Evolutionary conservation across 768 basidiomycete species (phyloP).

Genomic region (Panus rudis): DNA sequence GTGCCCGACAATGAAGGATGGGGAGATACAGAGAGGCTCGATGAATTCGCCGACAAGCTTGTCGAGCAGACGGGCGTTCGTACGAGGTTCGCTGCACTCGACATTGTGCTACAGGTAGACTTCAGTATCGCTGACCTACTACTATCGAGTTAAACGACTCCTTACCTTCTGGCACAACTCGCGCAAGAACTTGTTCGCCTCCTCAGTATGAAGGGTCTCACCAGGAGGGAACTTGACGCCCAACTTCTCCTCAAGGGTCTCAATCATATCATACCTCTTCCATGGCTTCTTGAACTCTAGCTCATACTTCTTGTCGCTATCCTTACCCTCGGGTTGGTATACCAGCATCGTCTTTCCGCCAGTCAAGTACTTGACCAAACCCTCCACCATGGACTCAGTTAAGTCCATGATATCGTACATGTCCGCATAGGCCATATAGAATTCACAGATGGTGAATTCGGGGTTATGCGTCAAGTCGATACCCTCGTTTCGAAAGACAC

Average conservation of each 20-base stretch:
- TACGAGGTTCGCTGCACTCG: slow-evolving; percentile 93
- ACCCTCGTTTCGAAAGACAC: slow-evolving; percentile 97
- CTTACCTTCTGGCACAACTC: slow-evolving; percentile 79
- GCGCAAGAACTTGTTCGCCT: slow-evolving; percentile 83
- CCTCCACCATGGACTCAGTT: slow-evolving; percentile 85
- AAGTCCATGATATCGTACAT: slow-evolving; percentile 99
- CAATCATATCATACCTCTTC: slow-evolving; percentile 99
- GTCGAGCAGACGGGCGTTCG: slow-evolving; percentile 90
- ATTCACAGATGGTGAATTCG: slow-evolving; percentile 99
- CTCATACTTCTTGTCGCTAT: slow-evolving; percentile 59
- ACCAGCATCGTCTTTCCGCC: slow-evolving; percentile 71
- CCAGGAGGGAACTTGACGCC: slow-evolving; percentile 89
- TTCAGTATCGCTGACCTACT: neutral
- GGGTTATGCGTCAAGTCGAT: slow-evolving; percentile 99
- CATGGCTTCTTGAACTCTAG: slow-evolving; percentile 91
- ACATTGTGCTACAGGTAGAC: slow-evolving; percentile 69
- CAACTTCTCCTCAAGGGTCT: slow-evolving; percentile 90
- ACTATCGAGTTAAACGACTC: neutral
- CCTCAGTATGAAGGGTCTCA: slow-evolving; percentile 78
- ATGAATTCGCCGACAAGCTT: slow-evolving; percentile 99
- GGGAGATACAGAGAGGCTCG: slow-evolving; percentile 93
- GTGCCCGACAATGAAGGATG: slow-evolving; percentile 97
- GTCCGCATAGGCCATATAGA: slow-evolving; percentile 99
- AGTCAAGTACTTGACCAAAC: slow-evolving; percentile 82
- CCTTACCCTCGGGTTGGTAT: slow-evolving; percentile 94